Conservation (phyloP, 345 rosid genomes). For the Gossypium longicalyx region DNA sequence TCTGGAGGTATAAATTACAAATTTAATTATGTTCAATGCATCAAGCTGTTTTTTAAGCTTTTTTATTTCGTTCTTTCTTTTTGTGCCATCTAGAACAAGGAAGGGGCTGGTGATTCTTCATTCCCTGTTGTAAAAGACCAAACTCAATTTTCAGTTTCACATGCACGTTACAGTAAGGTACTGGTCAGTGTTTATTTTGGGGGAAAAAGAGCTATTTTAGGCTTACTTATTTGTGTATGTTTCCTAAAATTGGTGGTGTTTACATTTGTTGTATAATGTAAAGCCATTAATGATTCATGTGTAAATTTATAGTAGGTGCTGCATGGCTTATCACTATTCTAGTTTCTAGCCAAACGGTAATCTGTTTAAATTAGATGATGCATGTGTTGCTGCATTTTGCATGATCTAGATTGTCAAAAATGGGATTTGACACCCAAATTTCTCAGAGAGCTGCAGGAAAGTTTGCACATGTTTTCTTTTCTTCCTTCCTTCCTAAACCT, state of each 20-base stretch:
- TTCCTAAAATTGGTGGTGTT: neutral
- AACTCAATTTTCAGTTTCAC: slow-evolving; percentile 80
- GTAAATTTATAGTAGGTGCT: neutral
- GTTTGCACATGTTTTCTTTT: no score
- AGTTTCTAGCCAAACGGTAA: neutral
- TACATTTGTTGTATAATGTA: neutral
- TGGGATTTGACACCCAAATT: slow-evolving; percentile 1
- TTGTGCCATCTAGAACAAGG: slow-evolving; percentile 58
- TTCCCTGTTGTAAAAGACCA: slow-evolving; percentile 86
- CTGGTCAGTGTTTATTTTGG: slow-evolving; percentile 2
- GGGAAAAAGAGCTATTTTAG: neutral
- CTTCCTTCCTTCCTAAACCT: neutral
- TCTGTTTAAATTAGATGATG: slow-evolving; percentile 12
- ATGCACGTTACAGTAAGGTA: slow-evolving; percentile 95
- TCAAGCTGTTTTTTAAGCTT: slow-evolving; percentile 12
- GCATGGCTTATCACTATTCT: slow-evolving; percentile 6
- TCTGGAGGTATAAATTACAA: neutral
- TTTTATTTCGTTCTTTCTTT: slow-evolving; percentile 13
- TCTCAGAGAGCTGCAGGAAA: neutral
- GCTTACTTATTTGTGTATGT: slow-evolving; percentile 2
- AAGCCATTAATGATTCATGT: neutral
- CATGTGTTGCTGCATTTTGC: neutral
- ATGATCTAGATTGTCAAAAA: slow-evolving; percentile 3
- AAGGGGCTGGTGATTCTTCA: slow-evolving; percentile 90
- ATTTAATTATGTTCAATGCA: slow-evolving; percentile 9